Base-by-base conservation (phyloP, 768 basidiomycete genomes). In the Scleroderma bovista region DNA sequence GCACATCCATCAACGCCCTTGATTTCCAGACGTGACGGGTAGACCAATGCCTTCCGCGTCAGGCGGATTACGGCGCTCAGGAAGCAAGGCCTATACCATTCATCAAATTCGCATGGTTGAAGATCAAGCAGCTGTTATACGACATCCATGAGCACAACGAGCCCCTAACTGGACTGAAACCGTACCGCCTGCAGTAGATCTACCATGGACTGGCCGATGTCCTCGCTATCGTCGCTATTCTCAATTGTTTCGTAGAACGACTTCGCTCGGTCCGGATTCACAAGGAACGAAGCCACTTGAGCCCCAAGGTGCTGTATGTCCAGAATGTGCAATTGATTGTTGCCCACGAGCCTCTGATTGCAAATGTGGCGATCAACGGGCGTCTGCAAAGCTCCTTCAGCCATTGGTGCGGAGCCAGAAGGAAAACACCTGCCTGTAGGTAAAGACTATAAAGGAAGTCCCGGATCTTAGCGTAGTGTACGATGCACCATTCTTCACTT, bases 11-110 rank as follows among this genome's bases (percentile, higher is more conserved):
- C 55, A 6, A 56, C 57, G 6, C 53, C 56, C 1, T 32, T 46
- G 39, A 67, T 60, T 20, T 52, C 53, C 26, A 69, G 50, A n/a
- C 56, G 55, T 49, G 12, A 53, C 19, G 68, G 69, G 26, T 65
- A 64, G 13, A 57, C 49, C 32, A 60, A 53, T 11, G 68, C 60
- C 51, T 60, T 59, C 34, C 60, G 57, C 13, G 68, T 65, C 13
- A 69, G 46, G 33, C 61, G 55, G 13, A 67, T 53, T 12, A 67
- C 56, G 17, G 60, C 56, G 22, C 67, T 63, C 46, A 65, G 31
- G 50, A 63, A 65, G 19, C 62, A 51, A 17, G 57, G 63, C 44
- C 53, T 59, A 50, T 65, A 65, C 63, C 60, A 63, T 19, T 31
- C 46, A 29, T 63, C 55, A 15, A 67, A 42, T 24, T 53, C 44